A percentile compares a stretch with the other conserved stretches of the same genome.
Evolutionary conservation across 129 eudicot genomes (phyloP).

Genomic region (Sambucus nigra): DNA sequence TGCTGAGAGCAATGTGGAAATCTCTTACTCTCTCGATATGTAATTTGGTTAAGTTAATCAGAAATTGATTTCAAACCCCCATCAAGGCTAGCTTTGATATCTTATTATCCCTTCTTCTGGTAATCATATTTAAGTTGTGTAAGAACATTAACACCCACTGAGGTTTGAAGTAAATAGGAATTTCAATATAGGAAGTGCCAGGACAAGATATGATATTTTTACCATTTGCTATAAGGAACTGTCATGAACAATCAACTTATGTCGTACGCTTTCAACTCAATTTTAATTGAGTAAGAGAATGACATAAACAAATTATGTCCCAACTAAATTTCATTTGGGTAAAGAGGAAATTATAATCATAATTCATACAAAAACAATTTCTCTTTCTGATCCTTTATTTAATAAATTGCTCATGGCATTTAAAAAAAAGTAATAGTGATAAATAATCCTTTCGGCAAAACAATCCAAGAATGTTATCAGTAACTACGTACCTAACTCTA

Average conservation of each 20-base stretch:
- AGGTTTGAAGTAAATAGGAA: neutral
- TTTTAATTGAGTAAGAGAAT: slow-evolving; percentile 11
- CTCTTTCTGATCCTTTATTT: neutral
- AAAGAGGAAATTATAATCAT: neutral
- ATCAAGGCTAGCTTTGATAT: slow-evolving; percentile 43
- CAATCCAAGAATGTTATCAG: neutral
- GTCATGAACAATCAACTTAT: slow-evolving; percentile 56
- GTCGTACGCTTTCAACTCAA: slow-evolving; percentile 67
- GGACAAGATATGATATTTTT: slow-evolving; percentile 16
- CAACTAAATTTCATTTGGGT: neutral
- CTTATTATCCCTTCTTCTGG: slow-evolving; percentile 83
- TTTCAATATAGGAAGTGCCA: slow-evolving; percentile 5
- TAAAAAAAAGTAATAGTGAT: no score
- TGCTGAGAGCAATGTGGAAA: slow-evolving; percentile 31
- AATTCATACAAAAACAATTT: neutral
- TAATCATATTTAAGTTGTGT: slow-evolving; percentile 15
- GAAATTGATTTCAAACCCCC: slow-evolving; percentile 47
- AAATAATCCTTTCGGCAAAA: slow-evolving; percentile 7
- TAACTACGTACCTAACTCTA: neutral
- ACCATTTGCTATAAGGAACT: slow-evolving; percentile 63
- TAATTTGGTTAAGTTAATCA: slow-evolving; percentile 35
- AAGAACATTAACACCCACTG: slow-evolving; percentile 11
- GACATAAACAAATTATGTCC: neutral
- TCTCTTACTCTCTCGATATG: slow-evolving; percentile 35
- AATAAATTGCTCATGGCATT: neutral